These are phyloP conservation scores for Camellia granthamiana DNA, from an alignment of 148 eudicot genomes.

Conservation along the genomic window DNA sequence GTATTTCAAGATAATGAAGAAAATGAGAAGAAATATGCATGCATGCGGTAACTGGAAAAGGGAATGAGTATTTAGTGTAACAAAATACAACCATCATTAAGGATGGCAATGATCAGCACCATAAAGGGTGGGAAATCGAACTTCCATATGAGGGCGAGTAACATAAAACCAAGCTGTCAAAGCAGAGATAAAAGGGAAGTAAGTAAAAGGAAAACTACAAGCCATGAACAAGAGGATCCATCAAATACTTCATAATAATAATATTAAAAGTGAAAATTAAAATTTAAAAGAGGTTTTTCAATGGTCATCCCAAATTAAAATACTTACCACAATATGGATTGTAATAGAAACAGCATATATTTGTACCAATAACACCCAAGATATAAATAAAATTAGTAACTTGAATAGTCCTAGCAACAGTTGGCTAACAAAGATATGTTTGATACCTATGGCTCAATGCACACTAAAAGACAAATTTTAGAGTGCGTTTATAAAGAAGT, in stretches of 20 bases:
- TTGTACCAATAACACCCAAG: slow-evolving; percentile 31
- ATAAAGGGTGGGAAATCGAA: slow-evolving; percentile 57
- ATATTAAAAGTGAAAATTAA: neutral
- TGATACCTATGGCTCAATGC: too few relatives aligned
- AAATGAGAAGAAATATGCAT: neutral
- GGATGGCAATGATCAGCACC: slow-evolving; percentile 58
- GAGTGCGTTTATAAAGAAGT: too few relatives aligned
- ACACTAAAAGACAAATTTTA: too few relatives aligned
- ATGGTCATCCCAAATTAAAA: neutral
- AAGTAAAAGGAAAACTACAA: neutral
- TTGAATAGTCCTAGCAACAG: neutral
- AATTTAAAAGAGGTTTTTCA: neutral
- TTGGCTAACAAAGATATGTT: too few relatives aligned
- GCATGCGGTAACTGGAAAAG: neutral
- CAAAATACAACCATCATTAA: slow-evolving; percentile 38
- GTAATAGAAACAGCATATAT: slow-evolving; percentile 60
- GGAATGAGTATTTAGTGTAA: neutral
- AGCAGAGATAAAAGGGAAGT: neutral
- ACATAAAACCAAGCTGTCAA: slow-evolving; percentile 46
- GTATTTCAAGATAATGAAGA: neutral
- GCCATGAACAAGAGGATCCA: neutral
- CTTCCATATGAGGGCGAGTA: slow-evolving; percentile 50
- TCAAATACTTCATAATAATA: neutral
- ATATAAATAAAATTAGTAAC: neutral
- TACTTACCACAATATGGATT: slow-evolving; percentile 53